A percentile compares a stretch with the other conserved stretches of the same genome.
Conservation (phyloP, 2,329 filamentous ascomycete genomes). For the Fusarium protoensiforme region DNA sequence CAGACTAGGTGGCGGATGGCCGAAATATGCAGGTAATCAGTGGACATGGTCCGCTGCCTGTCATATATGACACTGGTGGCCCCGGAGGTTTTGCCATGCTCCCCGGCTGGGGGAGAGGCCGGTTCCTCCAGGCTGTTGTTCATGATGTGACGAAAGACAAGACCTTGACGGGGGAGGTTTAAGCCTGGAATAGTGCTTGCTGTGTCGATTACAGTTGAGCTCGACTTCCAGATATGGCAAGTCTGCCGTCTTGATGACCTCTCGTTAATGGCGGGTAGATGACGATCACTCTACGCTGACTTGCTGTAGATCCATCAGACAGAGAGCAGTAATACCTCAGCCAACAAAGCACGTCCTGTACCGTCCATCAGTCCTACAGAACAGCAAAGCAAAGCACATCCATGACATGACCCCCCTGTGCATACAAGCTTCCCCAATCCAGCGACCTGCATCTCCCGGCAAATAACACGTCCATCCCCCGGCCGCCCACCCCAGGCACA, state of each 20-base stretch:
- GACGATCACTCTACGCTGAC: not conserved
- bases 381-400: constrained; percentile 3
- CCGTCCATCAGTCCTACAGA: not conserved
- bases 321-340: not conserved
- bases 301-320: not conserved
- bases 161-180: not conserved
- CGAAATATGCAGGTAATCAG: constrained; percentile 17
- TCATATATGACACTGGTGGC: constrained; percentile 29
- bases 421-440: constrained; percentile 35
- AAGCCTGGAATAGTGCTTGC: not conserved
- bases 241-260: not conserved
- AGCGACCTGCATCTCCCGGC: constrained; percentile 43
- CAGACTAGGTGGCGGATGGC: not conserved
- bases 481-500: constrained; percentile 29
- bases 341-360: not conserved
- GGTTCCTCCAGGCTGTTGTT: not conserved
- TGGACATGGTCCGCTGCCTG: constrained; percentile 11
- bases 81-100: constrained; percentile 16
- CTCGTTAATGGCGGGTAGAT: not conserved
- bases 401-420: constrained; percentile 30
- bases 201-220: not conserved
- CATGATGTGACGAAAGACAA: constrained; percentile 26
- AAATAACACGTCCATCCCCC: constrained; percentile 16
- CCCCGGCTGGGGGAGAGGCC: constrained; percentile 10
- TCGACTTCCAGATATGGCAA: not conserved